Evolutionary conservation across 257 asterid genomes (phyloP).

Genomic region (Penstemon eatonii): DNA sequence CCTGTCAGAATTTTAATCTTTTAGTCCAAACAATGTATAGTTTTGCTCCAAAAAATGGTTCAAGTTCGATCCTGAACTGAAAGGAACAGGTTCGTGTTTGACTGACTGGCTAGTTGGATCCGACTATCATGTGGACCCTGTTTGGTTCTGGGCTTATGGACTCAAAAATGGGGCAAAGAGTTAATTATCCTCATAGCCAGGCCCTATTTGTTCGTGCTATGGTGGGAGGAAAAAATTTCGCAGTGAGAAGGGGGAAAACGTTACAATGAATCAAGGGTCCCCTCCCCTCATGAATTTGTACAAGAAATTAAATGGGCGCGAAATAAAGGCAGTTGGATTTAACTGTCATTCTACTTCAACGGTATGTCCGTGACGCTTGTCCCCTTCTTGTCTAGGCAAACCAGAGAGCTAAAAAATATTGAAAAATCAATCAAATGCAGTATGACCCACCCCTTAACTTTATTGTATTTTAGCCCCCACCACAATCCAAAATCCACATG

Average conservation of each 20-base stretch:
- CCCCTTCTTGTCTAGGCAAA: constrained; percentile 35
- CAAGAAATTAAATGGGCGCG: constrained; percentile 31
- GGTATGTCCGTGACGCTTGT: constrained; percentile 70
- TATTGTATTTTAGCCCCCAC: constrained; percentile 35
- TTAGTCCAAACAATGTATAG: too few relatives aligned
- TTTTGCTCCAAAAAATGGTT: too few relatives aligned
- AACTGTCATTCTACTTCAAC: constrained; percentile 53
- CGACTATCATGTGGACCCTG: too few relatives aligned
- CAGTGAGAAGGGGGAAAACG: background rate
- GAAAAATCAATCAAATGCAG: background rate
- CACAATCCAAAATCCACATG: constrained; percentile 43
- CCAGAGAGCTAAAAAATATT: constrained; percentile 1
- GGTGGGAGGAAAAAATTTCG: background rate
- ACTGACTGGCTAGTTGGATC: too few relatives aligned
- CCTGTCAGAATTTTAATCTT: too few relatives aligned
- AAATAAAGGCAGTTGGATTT: constrained; percentile 40
- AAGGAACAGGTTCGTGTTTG: too few relatives aligned
- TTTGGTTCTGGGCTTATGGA: background rate
- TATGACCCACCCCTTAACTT: background rate
- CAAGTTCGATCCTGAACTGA: too few relatives aligned
- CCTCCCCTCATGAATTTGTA: background rate
- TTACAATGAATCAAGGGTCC: background rate
- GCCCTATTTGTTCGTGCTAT: background rate
- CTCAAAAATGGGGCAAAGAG: background rate
- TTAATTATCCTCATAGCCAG: background rate